phyloP scores from a whole-genome alignment of 2,329 filamentous ascomycete species.

The Paraconiothyrium brasiliense region DNA sequence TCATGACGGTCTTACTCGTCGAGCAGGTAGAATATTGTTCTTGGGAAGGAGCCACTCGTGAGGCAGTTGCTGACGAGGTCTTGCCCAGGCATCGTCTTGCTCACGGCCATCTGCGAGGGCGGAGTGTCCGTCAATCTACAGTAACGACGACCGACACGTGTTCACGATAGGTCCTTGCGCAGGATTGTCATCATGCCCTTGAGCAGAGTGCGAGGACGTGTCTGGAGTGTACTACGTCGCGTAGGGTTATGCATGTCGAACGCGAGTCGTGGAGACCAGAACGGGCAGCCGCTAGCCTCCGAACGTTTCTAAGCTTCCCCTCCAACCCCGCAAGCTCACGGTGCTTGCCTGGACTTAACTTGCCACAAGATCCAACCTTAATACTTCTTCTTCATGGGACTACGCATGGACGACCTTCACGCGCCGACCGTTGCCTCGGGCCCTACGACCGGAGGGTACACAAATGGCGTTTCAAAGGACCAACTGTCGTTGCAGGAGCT shows the following conservation, averaged over 20 bases:
- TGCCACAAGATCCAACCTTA: conserved; percentile 11
- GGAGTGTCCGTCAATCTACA: neutral
- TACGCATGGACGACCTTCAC: conserved; percentile 73
- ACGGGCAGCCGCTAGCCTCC: conserved; percentile 14
- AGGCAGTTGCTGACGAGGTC: conserved; percentile 7
- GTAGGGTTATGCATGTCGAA: neutral
- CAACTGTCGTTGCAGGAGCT: conserved; percentile 80
- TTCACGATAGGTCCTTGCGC: neutral
- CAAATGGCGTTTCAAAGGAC: conserved; percentile 68
- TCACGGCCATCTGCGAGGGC: conserved; percentile 2
- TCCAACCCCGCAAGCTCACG: conserved; percentile 9
- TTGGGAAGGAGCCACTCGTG: neutral
- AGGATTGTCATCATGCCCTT: neutral
- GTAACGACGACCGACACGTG: neutral
- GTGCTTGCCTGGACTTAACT: neutral
- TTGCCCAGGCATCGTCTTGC: neutral
- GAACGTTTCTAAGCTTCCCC: conserved; percentile 7
- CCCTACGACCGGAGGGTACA: conserved; percentile 68
- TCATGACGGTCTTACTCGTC: neutral
- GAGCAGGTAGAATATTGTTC: neutral
- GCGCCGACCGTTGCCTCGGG: conserved; percentile 80
- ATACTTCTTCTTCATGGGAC: conserved; percentile 56
- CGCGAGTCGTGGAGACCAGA: neutral
- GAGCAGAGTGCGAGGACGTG: neutral
- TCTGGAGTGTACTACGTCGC: conserved; percentile 1